Evolutionary conservation across 176 grass and related monocot species (phyloP).

Genomic region (Rhynchospora breviuscula): DNA sequence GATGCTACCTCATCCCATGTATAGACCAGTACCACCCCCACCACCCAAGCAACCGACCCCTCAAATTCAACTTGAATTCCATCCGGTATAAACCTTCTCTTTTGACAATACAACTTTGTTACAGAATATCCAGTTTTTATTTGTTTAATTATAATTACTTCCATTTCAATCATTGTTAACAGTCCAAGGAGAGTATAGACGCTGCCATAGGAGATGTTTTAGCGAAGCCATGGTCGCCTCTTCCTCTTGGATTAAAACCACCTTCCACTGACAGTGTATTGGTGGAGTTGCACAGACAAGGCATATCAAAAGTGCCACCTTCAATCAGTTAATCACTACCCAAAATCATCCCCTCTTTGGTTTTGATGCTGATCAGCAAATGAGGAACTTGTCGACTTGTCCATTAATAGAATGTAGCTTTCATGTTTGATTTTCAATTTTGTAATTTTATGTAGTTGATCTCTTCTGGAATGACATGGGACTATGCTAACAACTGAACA

Average conservation of each 20-base stretch:
- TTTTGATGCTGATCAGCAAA: slow-evolving; percentile 2
- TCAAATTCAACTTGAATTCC: slow-evolving; percentile 55
- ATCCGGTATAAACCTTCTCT: slow-evolving; percentile 36
- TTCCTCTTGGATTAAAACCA: slow-evolving; percentile 86
- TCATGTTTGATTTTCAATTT: slow-evolving; percentile 17
- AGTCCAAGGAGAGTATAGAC: slow-evolving; percentile 85
- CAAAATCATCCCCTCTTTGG: not conserved
- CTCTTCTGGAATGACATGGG: slow-evolving; percentile 20
- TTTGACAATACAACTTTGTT: not conserved
- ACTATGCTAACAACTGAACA: slow-evolving; percentile 16
- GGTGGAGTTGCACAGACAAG: slow-evolving; percentile 74
- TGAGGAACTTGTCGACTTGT: slow-evolving; percentile 39
- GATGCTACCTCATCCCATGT: slow-evolving; percentile 48
- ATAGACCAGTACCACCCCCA: slow-evolving; percentile 36
- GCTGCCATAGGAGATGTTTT: slow-evolving; percentile 96
- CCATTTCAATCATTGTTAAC: slow-evolving; percentile 12
- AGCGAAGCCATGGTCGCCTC: slow-evolving; percentile 84
- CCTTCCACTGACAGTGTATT: slow-evolving; percentile 69
- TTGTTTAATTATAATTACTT: slow-evolving; percentile 12
- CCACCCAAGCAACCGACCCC: slow-evolving; percentile 38
- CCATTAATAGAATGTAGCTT: slow-evolving; percentile 20
- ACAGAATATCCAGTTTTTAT: not conserved
- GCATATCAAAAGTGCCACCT: slow-evolving; percentile 59
- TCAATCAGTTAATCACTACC: not conserved
- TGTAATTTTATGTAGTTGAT: slow-evolving; percentile 10